A percentile compares a stretch with the other conserved stretches of the same genome.
Evolutionary conservation across 352 stramenopile genomes (phyloP).

Genomic region (Chrysophaeum taylorii): DNA sequence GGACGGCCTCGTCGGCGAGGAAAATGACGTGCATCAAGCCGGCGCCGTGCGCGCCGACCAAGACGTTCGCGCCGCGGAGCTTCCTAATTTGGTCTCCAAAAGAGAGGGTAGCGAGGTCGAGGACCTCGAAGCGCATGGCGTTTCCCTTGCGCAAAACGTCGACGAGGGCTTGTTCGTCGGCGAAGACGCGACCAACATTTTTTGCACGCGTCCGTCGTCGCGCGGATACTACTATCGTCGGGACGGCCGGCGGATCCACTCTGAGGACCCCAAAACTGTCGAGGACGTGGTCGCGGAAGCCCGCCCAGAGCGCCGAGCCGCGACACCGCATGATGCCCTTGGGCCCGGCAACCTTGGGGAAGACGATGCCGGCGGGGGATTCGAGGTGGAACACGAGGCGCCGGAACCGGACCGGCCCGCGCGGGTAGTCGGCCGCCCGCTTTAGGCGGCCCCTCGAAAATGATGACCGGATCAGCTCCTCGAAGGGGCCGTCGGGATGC

Average conservation of each 20-base stretch:
- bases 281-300: not conserved
- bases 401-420: constrained; percentile 11
- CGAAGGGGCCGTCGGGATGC: constrained; percentile 23
- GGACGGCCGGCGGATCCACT: constrained; percentile 15
- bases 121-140: constrained; percentile 22
- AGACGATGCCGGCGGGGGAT: constrained; percentile 28
- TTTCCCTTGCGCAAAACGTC: constrained; percentile 13
- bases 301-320: not conserved
- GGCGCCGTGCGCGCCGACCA: constrained; percentile 28
- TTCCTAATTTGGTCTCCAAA: constrained; percentile 26
- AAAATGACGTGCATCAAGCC: constrained; percentile 34
- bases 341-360: constrained; percentile 23
- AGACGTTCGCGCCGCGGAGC: constrained; percentile 23
- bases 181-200: constrained; percentile 21
- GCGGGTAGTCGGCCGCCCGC: constrained; percentile 8
- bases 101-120: constrained; percentile 22
- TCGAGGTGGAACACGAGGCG: constrained; percentile 29
- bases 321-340: constrained; percentile 1
- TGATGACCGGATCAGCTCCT: constrained; percentile 23
- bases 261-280: constrained; percentile 18
- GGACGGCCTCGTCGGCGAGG: constrained; percentile 27
- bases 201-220: constrained; percentile 16
- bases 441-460: constrained; percentile 7
- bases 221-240: constrained; percentile 14
- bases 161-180: constrained; percentile 18